Conservation (phyloP, 192 early-diverging fungal genomes). For the Rhizoclosmatium globosum region DNA sequence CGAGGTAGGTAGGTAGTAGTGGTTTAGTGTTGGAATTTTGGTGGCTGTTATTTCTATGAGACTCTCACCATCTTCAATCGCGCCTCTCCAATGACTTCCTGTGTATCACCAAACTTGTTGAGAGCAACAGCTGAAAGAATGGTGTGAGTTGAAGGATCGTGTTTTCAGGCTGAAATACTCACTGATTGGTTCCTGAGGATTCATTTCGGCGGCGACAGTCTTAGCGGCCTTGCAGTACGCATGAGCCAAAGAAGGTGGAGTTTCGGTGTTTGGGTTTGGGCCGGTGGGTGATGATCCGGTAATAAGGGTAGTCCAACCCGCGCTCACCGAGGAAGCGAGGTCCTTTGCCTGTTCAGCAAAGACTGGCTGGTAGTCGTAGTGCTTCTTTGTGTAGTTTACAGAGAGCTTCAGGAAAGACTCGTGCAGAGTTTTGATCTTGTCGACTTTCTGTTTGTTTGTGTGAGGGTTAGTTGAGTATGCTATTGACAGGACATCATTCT, state of each 20-base stretch:
- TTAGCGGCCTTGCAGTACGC: conserved; percentile 77
- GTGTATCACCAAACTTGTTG: conserved; percentile 83
- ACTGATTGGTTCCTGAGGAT: conserved; percentile 75
- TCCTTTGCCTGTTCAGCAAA: conserved; percentile 76
- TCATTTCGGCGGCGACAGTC: conserved; percentile 71
- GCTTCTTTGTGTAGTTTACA: conserved; percentile 74
- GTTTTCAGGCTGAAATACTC: not conserved
- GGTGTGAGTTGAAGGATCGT: not conserved
- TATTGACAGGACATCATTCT: conserved; percentile 28
- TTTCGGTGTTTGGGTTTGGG: conserved; percentile 42
- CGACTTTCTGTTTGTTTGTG: conserved; percentile 69
- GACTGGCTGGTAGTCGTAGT: conserved; percentile 79
- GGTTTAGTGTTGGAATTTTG: too few species aligned
- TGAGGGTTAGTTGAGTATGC: not conserved
- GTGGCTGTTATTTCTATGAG: not conserved
- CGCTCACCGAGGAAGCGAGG: conserved; percentile 72
- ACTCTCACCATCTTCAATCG: conserved; percentile 61
- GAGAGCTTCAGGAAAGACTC: conserved; percentile 76
- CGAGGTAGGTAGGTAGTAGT: not conserved
- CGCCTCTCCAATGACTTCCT: conserved; percentile 86
- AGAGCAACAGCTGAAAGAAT: conserved; percentile 70
- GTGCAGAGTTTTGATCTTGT: conserved; percentile 75
- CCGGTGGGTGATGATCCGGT: conserved; percentile 32
- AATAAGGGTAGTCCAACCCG: conserved; percentile 52
- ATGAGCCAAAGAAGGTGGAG: conserved; percentile 68